Conservation (phyloP, 305 asterid genomes). For the Lippia alba region DNA sequence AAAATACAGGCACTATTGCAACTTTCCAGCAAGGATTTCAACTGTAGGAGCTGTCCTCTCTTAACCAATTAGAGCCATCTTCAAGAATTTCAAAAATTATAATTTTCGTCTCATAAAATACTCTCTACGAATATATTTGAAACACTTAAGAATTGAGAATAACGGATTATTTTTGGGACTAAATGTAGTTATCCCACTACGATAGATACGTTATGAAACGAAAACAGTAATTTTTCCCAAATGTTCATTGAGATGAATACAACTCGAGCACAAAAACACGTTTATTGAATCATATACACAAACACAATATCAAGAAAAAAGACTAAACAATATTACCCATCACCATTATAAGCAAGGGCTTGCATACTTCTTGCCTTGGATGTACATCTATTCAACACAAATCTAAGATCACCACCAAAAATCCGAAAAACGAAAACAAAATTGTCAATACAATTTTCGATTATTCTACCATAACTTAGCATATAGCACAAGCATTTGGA, state of each 20-base stretch:
- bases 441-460: not conserved
- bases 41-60: not conserved
- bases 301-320: slow-evolving; percentile 33
- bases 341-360: slow-evolving; percentile 21
- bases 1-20: slow-evolving; percentile 25
- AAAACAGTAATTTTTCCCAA: too few relatives aligned
- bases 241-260: too few relatives aligned
- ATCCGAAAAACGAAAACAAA: not conserved
- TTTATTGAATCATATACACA: slow-evolving; percentile 24
- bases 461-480: slow-evolving; percentile 31
- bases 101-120: too few relatives aligned
- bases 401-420: slow-evolving; percentile 5
- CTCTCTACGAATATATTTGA: too few relatives aligned
- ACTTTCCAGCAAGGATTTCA: slow-evolving; percentile 44
- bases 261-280: not conserved
- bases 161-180: too few relatives aligned
- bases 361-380: not conserved
- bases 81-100: too few relatives aligned
- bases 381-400: not conserved
- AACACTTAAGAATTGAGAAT: too few relatives aligned
- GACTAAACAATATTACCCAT: slow-evolving; percentile 19
- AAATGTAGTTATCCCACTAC: too few relatives aligned
- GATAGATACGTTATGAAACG: too few relatives aligned
- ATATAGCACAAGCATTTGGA: slow-evolving; percentile 80
- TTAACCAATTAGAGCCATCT: slow-evolving; percentile 6